phyloP scores from a whole-genome alignment of 1,284 basidiomycete genomes.

The Phellinidium pouzarii region DNA sequence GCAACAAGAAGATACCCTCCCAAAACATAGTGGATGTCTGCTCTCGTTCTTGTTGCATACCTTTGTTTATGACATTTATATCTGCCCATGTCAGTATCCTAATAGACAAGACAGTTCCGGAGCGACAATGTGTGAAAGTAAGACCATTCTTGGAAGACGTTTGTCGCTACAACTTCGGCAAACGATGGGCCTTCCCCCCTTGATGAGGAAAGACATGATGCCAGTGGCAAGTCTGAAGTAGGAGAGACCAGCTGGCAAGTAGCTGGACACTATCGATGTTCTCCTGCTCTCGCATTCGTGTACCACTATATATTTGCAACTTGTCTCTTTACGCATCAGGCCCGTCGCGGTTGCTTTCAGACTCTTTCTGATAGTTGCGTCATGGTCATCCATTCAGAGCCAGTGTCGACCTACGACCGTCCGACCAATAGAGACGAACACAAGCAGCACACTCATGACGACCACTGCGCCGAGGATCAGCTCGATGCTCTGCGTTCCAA shows the following conservation, averaged over 20 bases:
- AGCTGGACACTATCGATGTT: neutral
- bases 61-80: neutral
- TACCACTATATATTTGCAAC: neutral
- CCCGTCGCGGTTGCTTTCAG: too few relatives aligned
- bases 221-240: neutral
- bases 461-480: neutral
- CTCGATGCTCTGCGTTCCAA: neutral
- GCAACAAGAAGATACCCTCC: slow-evolving; percentile 1
- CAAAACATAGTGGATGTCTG: neutral
- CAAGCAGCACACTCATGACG: neutral
- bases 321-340: neutral
- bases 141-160: too few relatives aligned
- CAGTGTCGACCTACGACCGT: neutral
- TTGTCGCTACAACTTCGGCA: neutral
- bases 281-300: neutral
- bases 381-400: neutral
- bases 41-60: slow-evolving; percentile 1
- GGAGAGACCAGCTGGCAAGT: neutral
- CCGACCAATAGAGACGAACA: neutral
- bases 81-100: neutral
- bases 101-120: neutral
- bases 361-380: neutral
- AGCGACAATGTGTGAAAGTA: neutral
- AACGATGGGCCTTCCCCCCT: neutral
- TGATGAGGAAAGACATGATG: neutral